phyloP scores from a whole-genome alignment of 176 grass and related monocot species.

The Miscanthus lutarioriparius region DNA sequence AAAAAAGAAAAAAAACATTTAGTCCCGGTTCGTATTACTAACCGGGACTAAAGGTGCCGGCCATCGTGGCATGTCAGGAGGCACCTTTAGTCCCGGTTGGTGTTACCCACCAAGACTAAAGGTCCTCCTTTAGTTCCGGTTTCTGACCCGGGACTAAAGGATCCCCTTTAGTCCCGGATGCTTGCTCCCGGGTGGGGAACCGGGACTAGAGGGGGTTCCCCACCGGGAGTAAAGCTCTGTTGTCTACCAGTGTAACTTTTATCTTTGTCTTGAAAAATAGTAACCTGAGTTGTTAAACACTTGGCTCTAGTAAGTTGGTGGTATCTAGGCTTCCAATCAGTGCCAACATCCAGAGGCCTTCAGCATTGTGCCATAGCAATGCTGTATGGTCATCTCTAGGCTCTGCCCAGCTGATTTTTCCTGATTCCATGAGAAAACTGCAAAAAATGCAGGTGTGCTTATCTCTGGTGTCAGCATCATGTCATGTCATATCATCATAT shows the following conservation, averaged over 20 bases:
- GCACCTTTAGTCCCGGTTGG: too few species aligned
- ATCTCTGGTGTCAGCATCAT: constrained; percentile 25
- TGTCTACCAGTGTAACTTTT: neutral
- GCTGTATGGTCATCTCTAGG: neutral
- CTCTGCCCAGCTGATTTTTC: neutral
- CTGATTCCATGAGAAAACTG: constrained; percentile 11
- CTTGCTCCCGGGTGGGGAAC: too few species aligned
- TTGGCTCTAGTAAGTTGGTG: neutral
- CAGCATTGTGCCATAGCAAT: neutral
- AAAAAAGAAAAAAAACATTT: too few species aligned
- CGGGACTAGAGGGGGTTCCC: too few species aligned
- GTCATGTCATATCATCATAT: constrained; percentile 28
- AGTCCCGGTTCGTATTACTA: too few species aligned
- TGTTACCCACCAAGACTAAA: too few species aligned
- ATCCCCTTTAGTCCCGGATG: too few species aligned
- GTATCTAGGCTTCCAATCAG: neutral
- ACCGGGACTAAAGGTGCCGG: too few species aligned
- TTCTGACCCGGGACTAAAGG: too few species aligned
- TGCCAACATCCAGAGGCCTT: neutral
- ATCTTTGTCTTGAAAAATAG: constrained; percentile 6
- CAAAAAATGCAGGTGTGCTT: constrained; percentile 23
- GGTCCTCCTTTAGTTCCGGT: too few species aligned
- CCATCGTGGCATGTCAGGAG: too few species aligned
- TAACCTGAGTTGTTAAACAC: neutral
- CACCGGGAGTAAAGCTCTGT: too few species aligned